Evolutionary conservation across 139 green algal genomes (phyloP).

Genomic region (Yamagishiella unicocca): DNA sequence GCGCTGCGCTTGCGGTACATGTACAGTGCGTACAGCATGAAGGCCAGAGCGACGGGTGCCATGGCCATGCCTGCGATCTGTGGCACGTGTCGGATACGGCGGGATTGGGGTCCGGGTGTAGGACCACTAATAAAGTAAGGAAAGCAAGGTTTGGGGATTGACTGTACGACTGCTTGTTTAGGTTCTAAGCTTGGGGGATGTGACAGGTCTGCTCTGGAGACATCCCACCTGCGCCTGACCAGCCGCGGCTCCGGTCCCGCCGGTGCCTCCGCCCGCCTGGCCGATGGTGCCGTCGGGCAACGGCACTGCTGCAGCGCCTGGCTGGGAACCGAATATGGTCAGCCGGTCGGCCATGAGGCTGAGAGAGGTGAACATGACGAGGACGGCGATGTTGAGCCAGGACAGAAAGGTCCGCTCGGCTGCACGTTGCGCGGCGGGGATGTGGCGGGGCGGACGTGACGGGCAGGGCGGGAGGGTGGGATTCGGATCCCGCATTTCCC

Average conservation of each 20-base stretch:
- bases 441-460: slow-evolving; percentile 55
- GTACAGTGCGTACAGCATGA: slow-evolving; percentile 85
- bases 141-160: too few relatives aligned
- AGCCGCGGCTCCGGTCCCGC: neutral
- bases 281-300: neutral
- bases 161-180: too few relatives aligned
- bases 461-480: neutral
- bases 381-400: slow-evolving; percentile 85
- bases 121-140: too few relatives aligned
- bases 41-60: slow-evolving; percentile 76
- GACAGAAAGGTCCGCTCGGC: slow-evolving; percentile 94
- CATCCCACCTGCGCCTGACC: neutral
- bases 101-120: too few relatives aligned
- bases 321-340: slow-evolving; percentile 1
- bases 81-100: too few relatives aligned
- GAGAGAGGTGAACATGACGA: slow-evolving; percentile 80
- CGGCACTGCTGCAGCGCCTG: neutral
- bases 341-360: slow-evolving; percentile 58
- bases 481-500: neutral
- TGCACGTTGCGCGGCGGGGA: too few relatives aligned
- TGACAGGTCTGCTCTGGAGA: too few relatives aligned
- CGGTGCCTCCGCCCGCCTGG: neutral
- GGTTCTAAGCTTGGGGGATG: too few relatives aligned
- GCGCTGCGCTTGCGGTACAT: slow-evolving; percentile 77
- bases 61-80: slow-evolving; percentile 83